Conservation (phyloP, 306 rosid species). For the Acmispon strigosus region DNA sequence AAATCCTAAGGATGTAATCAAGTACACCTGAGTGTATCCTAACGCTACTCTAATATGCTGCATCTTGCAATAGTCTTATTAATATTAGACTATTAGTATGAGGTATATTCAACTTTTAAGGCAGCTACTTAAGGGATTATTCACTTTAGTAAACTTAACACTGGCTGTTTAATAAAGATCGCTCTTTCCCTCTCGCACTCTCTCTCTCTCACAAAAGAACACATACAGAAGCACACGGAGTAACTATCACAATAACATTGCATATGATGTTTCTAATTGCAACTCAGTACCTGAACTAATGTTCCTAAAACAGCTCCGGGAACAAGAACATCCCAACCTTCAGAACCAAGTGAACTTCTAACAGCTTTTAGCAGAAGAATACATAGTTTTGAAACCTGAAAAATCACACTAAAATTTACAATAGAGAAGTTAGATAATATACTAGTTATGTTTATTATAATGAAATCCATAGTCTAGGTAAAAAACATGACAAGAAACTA, state of each 20-base stretch:
- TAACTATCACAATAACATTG: not conserved
- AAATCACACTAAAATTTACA: slow-evolving; percentile 62
- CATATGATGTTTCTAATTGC: slow-evolving; percentile 5
- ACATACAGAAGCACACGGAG: not conserved
- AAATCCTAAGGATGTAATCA: too few relatives aligned
- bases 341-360: slow-evolving; percentile 74
- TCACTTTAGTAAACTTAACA: not conserved
- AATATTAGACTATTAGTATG: not conserved
- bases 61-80: not conserved
- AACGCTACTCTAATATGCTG: too few relatives aligned
- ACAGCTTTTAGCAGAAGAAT: slow-evolving; percentile 80
- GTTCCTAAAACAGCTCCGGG: slow-evolving; percentile 81
- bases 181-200: not conserved
- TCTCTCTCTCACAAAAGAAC: not conserved
- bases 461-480: slow-evolving; percentile 1
- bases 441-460: slow-evolving; percentile 6
- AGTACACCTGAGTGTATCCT: too few relatives aligned
- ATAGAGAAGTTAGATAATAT: slow-evolving; percentile 20
- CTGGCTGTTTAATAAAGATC: slow-evolving; percentile 5
- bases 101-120: not conserved
- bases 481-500: slow-evolving; percentile 10
- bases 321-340: slow-evolving; percentile 99
- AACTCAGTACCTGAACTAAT: slow-evolving; percentile 64
- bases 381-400: slow-evolving; percentile 94
- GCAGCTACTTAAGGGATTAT: not conserved